A percentile compares a stretch with the other conserved stretches of the same genome.
Conservation (phyloP, 805 yeast species). For the Candida methanosorbosa region DNA sequence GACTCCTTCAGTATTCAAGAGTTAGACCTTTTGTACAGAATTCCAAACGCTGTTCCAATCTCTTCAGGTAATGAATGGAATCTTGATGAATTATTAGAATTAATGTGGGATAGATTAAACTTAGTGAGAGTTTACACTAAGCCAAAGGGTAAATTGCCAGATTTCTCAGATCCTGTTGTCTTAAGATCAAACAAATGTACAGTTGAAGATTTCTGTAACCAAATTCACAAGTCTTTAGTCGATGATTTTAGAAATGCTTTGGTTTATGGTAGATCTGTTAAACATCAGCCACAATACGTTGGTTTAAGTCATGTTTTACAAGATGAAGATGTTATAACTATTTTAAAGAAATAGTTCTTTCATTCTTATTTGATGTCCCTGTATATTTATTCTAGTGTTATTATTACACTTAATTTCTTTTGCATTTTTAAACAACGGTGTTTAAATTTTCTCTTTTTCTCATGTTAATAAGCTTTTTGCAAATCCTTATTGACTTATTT, state of each 20-base stretch:
- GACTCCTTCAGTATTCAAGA: constrained; percentile 94
- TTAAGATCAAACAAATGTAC: constrained; percentile 73
- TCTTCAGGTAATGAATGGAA: constrained; percentile 97
- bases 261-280: constrained; percentile 89
- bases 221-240: constrained; percentile 89
- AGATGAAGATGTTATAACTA: constrained; percentile 97
- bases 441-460: too few species aligned
- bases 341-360: constrained; percentile 51
- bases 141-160: constrained; percentile 92
- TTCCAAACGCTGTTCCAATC: constrained; percentile 96
- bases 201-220: constrained; percentile 93
- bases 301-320: constrained; percentile 77
- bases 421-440: too few species aligned
- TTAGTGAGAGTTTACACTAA: constrained; percentile 95
- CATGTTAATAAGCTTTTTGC: too few species aligned
- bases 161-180: constrained; percentile 91
- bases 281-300: constrained; percentile 96
- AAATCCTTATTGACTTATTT: too few species aligned
- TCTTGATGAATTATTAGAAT: constrained; percentile 84
- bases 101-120: constrained; percentile 91
- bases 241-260: constrained; percentile 90
- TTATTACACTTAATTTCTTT: too few species aligned
- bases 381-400: too few species aligned
- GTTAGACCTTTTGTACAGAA: constrained; percentile 78
- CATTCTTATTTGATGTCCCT: too few species aligned